Evolutionary conservation across 23 red algal genomes (phyloP).

Genomic region (Gracilariopsis chorda): DNA sequence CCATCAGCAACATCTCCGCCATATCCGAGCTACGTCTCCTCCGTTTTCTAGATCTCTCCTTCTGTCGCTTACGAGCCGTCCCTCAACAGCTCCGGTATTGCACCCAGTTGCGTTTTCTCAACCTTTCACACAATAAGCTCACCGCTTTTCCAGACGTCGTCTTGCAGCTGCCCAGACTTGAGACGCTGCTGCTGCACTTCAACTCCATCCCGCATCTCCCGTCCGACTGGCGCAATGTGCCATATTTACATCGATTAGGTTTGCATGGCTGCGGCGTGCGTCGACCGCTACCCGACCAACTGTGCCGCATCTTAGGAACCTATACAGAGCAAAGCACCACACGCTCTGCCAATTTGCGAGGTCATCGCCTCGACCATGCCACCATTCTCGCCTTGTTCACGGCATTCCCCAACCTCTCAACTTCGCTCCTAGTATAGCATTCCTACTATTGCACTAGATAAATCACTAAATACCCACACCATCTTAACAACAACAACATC

Average conservation of each 20-base stretch:
- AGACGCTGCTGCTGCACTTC: conserved; percentile 30
- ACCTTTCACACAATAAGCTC: conserved; percentile 28
- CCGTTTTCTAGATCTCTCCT: not conserved
- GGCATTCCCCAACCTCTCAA: conserved; percentile 9
- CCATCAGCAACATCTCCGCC: not conserved
- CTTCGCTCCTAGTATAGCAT: conserved; percentile 28
- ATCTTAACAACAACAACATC: not conserved
- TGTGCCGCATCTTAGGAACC: conserved; percentile 39
- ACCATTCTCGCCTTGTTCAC: conserved; percentile 16
- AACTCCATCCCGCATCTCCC: conserved; percentile 21
- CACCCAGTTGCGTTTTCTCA: conserved; percentile 23
- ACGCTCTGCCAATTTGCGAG: conserved; percentile 25
- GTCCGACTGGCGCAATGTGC: conserved; percentile 19
- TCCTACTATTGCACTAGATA: not conserved
- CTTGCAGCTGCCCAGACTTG: not conserved
- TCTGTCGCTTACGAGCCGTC: not conserved
- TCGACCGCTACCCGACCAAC: conserved; percentile 25
- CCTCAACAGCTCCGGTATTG: not conserved
- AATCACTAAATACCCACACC: not conserved
- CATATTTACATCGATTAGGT: conserved; percentile 34
- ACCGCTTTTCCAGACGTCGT: not conserved
- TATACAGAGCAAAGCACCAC: not conserved
- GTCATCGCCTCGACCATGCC: not conserved
- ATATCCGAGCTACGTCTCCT: not conserved
- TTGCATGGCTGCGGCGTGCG: conserved; percentile 24